A percentile compares a stretch with the other conserved stretches of the same genome.
phyloP scores from a whole-genome alignment of 2,329 filamentous ascomycete species.

The Dothideomycetidae sp. region DNA sequence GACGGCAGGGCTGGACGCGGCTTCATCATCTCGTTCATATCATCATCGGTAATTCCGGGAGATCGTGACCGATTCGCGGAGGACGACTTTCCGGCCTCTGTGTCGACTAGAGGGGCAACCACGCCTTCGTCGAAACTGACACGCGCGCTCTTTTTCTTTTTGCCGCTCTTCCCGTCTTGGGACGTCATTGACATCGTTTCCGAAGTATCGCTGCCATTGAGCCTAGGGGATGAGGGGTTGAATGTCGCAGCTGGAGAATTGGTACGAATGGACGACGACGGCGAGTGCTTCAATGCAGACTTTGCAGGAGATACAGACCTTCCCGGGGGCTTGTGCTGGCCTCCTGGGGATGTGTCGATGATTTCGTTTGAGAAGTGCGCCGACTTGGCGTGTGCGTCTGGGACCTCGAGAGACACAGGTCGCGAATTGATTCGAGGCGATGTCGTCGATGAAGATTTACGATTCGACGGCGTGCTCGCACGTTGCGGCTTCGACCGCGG shows the following conservation, averaged over 20 bases:
- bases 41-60: slow-evolving; percentile 25
- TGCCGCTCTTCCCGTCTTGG: slow-evolving; percentile 21
- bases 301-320: slow-evolving; percentile 64
- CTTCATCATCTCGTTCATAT: slow-evolving; percentile 54
- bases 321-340: slow-evolving; percentile 54
- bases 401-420: slow-evolving; percentile 22
- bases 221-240: slow-evolving; percentile 33
- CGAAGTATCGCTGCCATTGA: slow-evolving; percentile 40
- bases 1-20: slow-evolving; percentile 59
- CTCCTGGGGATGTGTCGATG: slow-evolving; percentile 36
- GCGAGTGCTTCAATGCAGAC: slow-evolving; percentile 56
- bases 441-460: slow-evolving; percentile 2
- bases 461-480: background rate
- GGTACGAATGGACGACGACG: slow-evolving; percentile 35
- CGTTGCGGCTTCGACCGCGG: background rate
- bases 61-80: slow-evolving; percentile 15
- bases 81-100: slow-evolving; percentile 26
- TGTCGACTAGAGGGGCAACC: slow-evolving; percentile 34
- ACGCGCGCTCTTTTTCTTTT: slow-evolving; percentile 51
- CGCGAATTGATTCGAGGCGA: slow-evolving; percentile 11
- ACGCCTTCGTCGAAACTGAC: slow-evolving; percentile 66
- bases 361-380: slow-evolving; percentile 52
- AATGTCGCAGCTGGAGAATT: slow-evolving; percentile 35
- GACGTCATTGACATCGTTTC: slow-evolving; percentile 37
- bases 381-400: slow-evolving; percentile 41